Evolutionary conservation across 129 eudicot genomes (phyloP).

Genomic region (Heracleum sosnowskyi): DNA sequence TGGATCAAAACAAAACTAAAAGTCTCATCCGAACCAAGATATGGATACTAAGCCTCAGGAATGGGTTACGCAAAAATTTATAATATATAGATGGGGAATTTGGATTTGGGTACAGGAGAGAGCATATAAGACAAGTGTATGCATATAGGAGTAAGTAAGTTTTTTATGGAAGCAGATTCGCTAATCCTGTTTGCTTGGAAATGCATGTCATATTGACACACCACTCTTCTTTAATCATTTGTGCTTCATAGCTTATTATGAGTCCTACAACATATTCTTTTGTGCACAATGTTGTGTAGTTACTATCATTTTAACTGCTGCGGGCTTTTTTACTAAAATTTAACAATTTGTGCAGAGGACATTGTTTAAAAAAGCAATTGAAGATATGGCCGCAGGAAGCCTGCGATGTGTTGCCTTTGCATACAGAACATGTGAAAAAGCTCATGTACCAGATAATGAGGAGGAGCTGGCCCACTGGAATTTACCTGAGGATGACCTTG

Average conservation of each 20-base stretch:
- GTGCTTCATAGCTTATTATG: neutral
- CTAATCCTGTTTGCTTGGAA: neutral
- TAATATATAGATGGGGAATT: too few species aligned
- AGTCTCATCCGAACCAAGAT: too few species aligned
- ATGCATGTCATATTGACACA: neutral
- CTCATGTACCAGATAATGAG: conserved; percentile 60
- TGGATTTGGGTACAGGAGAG: neutral
- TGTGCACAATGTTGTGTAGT: neutral
- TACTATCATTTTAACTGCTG: too few species aligned
- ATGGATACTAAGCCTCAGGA: too few species aligned
- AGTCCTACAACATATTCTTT: neutral
- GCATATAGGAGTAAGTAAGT: neutral
- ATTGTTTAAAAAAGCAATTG: conserved; percentile 49
- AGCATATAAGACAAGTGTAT: neutral
- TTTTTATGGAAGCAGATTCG: neutral
- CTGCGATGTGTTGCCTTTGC: conserved; percentile 92
- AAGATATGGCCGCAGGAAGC: conserved; percentile 75
- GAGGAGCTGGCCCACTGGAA: conserved; percentile 63
- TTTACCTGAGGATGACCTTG: conserved; percentile 66
- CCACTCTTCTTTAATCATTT: neutral
- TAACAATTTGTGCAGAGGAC: conserved; percentile 37
- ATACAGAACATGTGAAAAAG: conserved; percentile 38
- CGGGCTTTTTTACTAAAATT: neutral
- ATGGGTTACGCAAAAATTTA: too few species aligned
- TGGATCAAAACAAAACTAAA: too few species aligned